A percentile compares a stretch with the other conserved stretches of the same genome.
These are phyloP conservation scores for Colletotrichum sp. DNA, from an alignment of 2,329 filamentous ascomycete genomes.

Conservation along the genomic window DNA sequence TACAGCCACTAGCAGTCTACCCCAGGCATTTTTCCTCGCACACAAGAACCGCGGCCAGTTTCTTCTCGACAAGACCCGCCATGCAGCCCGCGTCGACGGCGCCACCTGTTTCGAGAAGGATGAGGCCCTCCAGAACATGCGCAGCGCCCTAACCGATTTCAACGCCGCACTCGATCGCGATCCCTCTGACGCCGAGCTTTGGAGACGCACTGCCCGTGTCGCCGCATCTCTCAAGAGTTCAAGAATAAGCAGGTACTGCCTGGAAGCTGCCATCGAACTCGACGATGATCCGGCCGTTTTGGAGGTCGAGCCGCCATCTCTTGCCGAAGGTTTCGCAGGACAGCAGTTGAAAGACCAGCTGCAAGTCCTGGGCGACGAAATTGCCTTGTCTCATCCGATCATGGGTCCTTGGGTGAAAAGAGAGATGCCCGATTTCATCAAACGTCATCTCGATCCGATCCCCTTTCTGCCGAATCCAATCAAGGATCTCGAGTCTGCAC, in stretches of 20 bases:
- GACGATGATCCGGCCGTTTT: slow-evolving; percentile 69
- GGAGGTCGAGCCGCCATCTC: slow-evolving; percentile 66
- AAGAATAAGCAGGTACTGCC: slow-evolving; percentile 64
- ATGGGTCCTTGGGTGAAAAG: slow-evolving; percentile 62
- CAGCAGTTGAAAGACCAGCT: slow-evolving; percentile 65
- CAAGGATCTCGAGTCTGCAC: slow-evolving; percentile 33
- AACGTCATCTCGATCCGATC: slow-evolving; percentile 64
- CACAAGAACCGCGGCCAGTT: slow-evolving; percentile 98
- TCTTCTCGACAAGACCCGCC: slow-evolving; percentile 74
- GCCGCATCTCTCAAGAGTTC: slow-evolving; percentile 62
- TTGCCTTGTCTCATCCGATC: slow-evolving; percentile 64
- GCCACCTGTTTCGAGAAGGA: slow-evolving; percentile 40
- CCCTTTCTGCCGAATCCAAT: slow-evolving; percentile 64
- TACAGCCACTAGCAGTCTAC: slow-evolving; percentile 78
- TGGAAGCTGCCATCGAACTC: slow-evolving; percentile 70
- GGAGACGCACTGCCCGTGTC: slow-evolving; percentile 64
- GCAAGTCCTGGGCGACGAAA: slow-evolving; percentile 56
- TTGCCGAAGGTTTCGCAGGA: slow-evolving; percentile 68
- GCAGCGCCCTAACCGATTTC: slow-evolving; percentile 61
- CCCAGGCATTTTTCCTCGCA: slow-evolving; percentile 89
- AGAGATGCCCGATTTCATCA: slow-evolving; percentile 55
- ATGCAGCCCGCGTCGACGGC: slow-evolving; percentile 44
- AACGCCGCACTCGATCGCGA: slow-evolving; percentile 66
- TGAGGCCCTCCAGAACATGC: slow-evolving; percentile 41
- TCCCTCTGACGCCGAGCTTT: slow-evolving; percentile 71